Evolutionary conservation across 1,139 yeast species (phyloP).

Genomic region (Yamadazyma conglobata): DNA sequence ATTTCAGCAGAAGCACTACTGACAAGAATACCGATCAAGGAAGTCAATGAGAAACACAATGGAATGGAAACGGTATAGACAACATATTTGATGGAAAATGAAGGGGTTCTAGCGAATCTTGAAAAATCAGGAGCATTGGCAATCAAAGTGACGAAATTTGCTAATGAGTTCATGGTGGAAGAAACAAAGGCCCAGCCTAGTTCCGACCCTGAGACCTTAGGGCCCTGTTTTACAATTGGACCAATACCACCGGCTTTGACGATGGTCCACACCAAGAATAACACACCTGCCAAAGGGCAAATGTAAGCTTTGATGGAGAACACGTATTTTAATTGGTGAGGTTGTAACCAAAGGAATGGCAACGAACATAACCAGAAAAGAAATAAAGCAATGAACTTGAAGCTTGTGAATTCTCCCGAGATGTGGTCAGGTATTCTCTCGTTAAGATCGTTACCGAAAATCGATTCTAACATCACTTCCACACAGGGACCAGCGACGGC

Average conservation of each 20-base stretch:
- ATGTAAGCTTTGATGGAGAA: conserved; percentile 75
- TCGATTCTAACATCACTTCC: conserved; percentile 62
- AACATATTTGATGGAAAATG: conserved; percentile 40
- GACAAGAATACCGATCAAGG: conserved; percentile 82
- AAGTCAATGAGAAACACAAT: conserved; percentile 70
- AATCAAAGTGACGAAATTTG: conserved; percentile 83
- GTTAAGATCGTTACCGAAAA: conserved; percentile 59
- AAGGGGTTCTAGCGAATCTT: conserved; percentile 61
- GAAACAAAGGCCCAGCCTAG: conserved; percentile 82
- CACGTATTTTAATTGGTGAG: conserved; percentile 75
- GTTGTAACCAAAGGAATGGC: conserved; percentile 78
- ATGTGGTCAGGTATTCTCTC: conserved; percentile 47
- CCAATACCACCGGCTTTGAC: conserved; percentile 75
- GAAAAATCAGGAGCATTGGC: conserved; percentile 90
- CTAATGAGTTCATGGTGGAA: conserved; percentile 75
- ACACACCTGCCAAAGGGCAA: conserved; percentile 78
- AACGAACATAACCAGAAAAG: conserved; percentile 73
- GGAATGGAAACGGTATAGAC: conserved; percentile 65
- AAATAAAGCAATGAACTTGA: conserved; percentile 69
- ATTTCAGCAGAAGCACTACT: conserved; percentile 74
- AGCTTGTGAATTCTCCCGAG: conserved; percentile 54
- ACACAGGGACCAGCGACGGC: conserved; percentile 84
- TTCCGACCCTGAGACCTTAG: conserved; percentile 51
- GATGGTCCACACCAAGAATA: conserved; percentile 76
- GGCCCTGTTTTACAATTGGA: conserved; percentile 54